These are phyloP conservation scores for Mediolabrus comicus DNA, from an alignment of 108 stramenopile genomes.

Conservation along the genomic window DNA sequence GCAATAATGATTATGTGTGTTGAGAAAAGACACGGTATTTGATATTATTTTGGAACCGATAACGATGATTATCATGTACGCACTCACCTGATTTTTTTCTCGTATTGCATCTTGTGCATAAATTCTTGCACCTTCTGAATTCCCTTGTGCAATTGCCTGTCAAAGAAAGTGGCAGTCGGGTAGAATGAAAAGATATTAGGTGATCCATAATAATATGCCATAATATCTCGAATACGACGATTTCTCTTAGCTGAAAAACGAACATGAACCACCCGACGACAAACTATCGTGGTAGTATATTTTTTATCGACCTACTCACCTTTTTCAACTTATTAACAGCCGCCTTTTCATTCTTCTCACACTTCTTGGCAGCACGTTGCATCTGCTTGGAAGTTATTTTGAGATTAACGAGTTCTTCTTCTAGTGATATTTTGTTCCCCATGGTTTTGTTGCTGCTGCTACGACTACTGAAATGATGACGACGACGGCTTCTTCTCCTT, in stretches of 20 bases:
- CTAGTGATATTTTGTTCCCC: slow-evolving; percentile 82
- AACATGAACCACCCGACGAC: too few species aligned
- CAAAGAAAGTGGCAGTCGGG: not conserved
- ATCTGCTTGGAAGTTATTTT: slow-evolving; percentile 96
- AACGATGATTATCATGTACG: too few species aligned
- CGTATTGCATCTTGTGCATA: slow-evolving; percentile 98
- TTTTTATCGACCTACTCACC: slow-evolving; percentile 48
- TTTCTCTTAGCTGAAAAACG: not conserved
- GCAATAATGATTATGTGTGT: not conserved
- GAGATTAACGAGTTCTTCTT: slow-evolving; percentile 95
- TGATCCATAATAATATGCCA: not conserved
- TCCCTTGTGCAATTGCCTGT: slow-evolving; percentile 87
- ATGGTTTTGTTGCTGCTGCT: slow-evolving; percentile 25
- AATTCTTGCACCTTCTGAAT: slow-evolving; percentile 94
- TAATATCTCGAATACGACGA: not conserved
- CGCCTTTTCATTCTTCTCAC: slow-evolving; percentile 94
- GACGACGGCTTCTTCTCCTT: not conserved
- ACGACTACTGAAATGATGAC: too few species aligned
- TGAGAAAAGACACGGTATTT: not conserved
- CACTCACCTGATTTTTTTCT: slow-evolving; percentile 93
- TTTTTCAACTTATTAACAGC: slow-evolving; percentile 91
- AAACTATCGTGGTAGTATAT: not conserved
- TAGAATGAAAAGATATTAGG: not conserved
- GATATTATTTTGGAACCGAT: slow-evolving; percentile 2
- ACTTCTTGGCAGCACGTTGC: slow-evolving; percentile 91